Percentiles rank a stretch among this genome's conserved stretches.
phyloP scores from a whole-genome alignment of 2,329 filamentous ascomycete genomes.

The Reticulascus tulasneorum region DNA sequence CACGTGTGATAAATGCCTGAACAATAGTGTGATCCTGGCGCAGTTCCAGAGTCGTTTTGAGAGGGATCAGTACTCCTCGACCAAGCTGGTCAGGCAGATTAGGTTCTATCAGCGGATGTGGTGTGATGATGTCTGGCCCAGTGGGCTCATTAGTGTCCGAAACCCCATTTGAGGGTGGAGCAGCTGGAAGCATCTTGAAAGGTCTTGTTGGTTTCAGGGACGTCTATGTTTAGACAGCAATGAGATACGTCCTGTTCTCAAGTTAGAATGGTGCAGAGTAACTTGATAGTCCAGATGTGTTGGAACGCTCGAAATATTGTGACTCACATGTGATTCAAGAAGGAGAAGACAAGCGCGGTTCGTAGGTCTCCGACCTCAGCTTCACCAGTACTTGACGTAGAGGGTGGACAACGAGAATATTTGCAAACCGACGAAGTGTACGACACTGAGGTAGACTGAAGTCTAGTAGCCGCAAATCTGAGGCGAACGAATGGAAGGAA shows the following conservation, averaged over 20 bases:
- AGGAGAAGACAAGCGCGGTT: no score
- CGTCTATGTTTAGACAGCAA: neutral
- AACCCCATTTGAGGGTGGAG: slow-evolving; percentile 1
- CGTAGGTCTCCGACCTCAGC: no score
- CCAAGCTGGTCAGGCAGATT: slow-evolving; percentile 31
- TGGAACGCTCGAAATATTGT: no score
- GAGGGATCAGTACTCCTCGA: slow-evolving; percentile 52
- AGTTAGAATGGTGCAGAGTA: neutral
- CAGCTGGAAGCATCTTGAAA: no score
- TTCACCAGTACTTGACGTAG: no score
- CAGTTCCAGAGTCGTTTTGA: slow-evolving; percentile 63
- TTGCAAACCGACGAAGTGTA: no score
- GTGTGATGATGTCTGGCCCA: slow-evolving; percentile 13
- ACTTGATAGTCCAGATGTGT: neutral
- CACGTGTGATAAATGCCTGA: slow-evolving; percentile 66
- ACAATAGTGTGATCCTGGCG: slow-evolving; percentile 55
- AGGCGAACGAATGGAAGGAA: no score
- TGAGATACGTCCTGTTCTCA: neutral
- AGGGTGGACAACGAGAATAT: no score
- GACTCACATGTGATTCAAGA: no score
- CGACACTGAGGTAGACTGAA: no score
- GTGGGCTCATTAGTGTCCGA: slow-evolving; percentile 9
- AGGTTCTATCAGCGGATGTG: slow-evolving; percentile 29
- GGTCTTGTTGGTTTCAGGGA: no score
- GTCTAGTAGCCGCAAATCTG: no score